Evolutionary conservation across 179 eudicot genomes (phyloP), one percentile per base, ranked within the genome.

Genomic region (Vitellaria paradoxa): DNA sequence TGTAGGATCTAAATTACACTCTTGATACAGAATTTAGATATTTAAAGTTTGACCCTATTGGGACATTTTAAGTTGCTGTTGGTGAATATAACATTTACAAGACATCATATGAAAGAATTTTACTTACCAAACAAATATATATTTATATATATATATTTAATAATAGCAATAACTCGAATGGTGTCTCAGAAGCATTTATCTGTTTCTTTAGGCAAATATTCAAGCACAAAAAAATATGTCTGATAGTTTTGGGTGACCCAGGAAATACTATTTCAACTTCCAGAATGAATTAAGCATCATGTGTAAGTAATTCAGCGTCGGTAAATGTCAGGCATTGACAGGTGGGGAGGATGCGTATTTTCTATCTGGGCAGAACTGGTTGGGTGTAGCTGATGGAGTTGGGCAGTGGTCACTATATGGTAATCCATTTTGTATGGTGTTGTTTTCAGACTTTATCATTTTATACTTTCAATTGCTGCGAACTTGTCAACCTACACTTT

Each of bases 301-400:
- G 66, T 85, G 77, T 82, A 75, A 89, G 91, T 92, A 87, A 92
- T 94, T 71, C 80, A 74, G 74, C 84, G 74, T 79, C 86, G 89
- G 88, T 94, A 81, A 87, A 88, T 92, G 88, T 92, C 97, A 94
- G 98, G 98, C 83, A 78, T 92, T 86, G 90, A 82, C 96, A 92
- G 98, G 97, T 94, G 93, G 88, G 75, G 92, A 85, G 86, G 98
- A 91, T 87, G 90, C 93, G 60, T 89, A 85, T 78, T 91, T 91
- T 81, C 71, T 91, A 52, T 76, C 87, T 69, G 81, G 69, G 55
- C 74, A 83, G 47, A 89, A 86, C 57, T 94, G 97, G 96, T 74
- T 92, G 70, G 97, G 97, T 75, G 94, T 94, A 83, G 98, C 94
- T 69, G 93, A 89, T 86, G 96, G 97, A 80, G 93, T 91, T 71